Conservation (phyloP, 2,329 filamentous ascomycete genomes). For the Fusarium praegraminearum region DNA sequence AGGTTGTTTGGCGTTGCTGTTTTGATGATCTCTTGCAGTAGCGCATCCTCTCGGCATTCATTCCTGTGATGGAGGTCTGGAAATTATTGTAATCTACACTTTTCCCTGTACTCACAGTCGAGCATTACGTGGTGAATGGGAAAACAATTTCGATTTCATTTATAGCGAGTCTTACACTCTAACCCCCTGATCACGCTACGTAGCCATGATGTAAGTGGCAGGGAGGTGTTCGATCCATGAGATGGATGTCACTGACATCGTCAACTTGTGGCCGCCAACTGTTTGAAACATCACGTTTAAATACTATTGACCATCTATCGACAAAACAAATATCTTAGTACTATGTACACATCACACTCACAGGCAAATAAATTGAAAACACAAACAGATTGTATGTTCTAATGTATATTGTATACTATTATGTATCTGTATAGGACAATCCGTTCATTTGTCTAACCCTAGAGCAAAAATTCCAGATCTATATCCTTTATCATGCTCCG, state of each 20-base stretch:
- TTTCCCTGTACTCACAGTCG: background rate
- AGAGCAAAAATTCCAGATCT: conserved; percentile 42
- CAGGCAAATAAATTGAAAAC: background rate
- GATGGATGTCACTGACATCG: conserved; percentile 26
- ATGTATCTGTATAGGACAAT: conserved; percentile 41
- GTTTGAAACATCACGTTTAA: background rate
- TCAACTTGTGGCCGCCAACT: background rate
- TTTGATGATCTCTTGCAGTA: conserved; percentile 6
- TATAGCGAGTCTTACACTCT: background rate
- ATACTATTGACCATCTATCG: background rate
- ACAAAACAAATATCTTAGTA: background rate
- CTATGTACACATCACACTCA: background rate
- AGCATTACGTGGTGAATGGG: background rate
- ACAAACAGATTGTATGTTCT: conserved; percentile 29
- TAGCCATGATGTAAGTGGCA: conserved; percentile 36
- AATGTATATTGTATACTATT: conserved; percentile 39
- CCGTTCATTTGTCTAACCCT: conserved; percentile 48
- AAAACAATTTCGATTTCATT: background rate
- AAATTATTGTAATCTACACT: conserved; percentile 7
- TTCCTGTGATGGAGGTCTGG: background rate
- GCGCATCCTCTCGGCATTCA: conserved; percentile 6
- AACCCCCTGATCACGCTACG: background rate
- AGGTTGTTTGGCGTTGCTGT: conserved; percentile 1
- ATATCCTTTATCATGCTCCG: conserved; percentile 46
- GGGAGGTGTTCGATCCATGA: background rate